A percentile compares a stretch with the other conserved stretches of the same genome.
Evolutionary conservation across 768 basidiomycete genomes (phyloP).

Genomic region (Xerocomellus amylosporus): DNA sequence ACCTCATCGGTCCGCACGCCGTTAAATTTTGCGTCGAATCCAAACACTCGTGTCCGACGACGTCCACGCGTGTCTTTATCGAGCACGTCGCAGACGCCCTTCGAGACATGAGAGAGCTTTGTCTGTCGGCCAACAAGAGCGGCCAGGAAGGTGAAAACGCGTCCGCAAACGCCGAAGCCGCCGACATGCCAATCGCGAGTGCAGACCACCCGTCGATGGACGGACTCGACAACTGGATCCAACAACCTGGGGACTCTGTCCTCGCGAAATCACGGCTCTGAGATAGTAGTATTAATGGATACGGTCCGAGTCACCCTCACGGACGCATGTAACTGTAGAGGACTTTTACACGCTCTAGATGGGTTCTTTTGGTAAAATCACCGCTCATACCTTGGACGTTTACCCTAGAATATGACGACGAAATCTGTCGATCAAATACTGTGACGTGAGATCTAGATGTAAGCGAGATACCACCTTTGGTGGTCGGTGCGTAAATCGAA

Average conservation of each 20-base stretch:
- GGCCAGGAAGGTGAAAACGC: conserved; percentile 5
- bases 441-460: too few relatives aligned
- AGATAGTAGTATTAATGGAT: not conserved
- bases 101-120: conserved; percentile 64
- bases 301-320: too few relatives aligned
- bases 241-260: not conserved
- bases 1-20: conserved; percentile 72
- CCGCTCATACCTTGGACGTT: conserved; percentile 2
- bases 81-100: conserved; percentile 58
- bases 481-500: too few relatives aligned
- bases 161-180: not conserved
- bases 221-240: not conserved
- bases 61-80: conserved; percentile 72
- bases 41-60: conserved; percentile 65
- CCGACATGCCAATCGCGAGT: not conserved
- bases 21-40: conserved; percentile 95
- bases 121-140: conserved; percentile 22
- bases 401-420: not conserved
- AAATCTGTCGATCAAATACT: not conserved
- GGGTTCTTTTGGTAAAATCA: not conserved
- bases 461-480: too few relatives aligned
- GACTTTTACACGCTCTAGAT: not conserved
- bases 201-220: not conserved
- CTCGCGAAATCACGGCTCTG: conserved; percentile 20
- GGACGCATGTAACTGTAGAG: not conserved